Conservation (phyloP, 768 basidiomycete species). For the Lyophyllum decastes region DNA sequence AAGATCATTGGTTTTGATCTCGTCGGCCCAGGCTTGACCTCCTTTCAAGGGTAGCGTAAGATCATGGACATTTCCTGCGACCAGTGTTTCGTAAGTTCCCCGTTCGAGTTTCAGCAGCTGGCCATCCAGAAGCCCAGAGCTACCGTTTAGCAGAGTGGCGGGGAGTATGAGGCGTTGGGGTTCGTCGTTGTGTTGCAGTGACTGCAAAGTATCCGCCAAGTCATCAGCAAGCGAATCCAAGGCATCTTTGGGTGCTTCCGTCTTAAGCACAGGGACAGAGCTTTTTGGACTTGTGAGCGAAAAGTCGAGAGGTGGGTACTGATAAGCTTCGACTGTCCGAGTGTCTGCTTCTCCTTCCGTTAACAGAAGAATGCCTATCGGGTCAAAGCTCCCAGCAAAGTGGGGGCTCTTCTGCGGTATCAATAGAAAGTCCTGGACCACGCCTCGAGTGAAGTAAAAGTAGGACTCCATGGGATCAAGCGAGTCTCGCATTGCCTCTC, state of each 20-base stretch:
- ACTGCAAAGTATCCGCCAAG: slow-evolving; percentile 41
- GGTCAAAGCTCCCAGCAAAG: slow-evolving; percentile 66
- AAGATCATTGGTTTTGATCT: slow-evolving; percentile 45
- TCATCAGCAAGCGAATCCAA: slow-evolving; percentile 35
- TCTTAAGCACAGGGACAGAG: neutral
- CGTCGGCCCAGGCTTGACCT: slow-evolving; percentile 61
- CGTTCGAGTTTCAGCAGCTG: slow-evolving; percentile 48
- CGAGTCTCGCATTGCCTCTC: slow-evolving; percentile 67
- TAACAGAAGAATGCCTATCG: slow-evolving; percentile 64
- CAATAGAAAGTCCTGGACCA: slow-evolving; percentile 78
- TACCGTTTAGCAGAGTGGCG: slow-evolving; percentile 34
- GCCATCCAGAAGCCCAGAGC: slow-evolving; percentile 41
- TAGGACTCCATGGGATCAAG: slow-evolving; percentile 48
- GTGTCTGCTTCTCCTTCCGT: slow-evolving; percentile 49
- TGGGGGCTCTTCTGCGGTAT: slow-evolving; percentile 73
- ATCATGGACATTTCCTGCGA: slow-evolving; percentile 21
- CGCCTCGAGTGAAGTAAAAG: slow-evolving; percentile 58
- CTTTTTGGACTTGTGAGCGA: neutral
- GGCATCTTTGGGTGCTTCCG: slow-evolving; percentile 9
- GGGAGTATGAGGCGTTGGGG: slow-evolving; percentile 38
- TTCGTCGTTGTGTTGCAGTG: slow-evolving; percentile 36
- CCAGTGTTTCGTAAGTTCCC: slow-evolving; percentile 46
- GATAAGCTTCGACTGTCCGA: slow-evolving; percentile 59
- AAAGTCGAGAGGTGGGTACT: slow-evolving; percentile 69
- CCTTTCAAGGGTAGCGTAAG: slow-evolving; percentile 43